phyloP scores from a whole-genome alignment of 169 alveolate species.

The Cryptosporidium xiaoi region DNA sequence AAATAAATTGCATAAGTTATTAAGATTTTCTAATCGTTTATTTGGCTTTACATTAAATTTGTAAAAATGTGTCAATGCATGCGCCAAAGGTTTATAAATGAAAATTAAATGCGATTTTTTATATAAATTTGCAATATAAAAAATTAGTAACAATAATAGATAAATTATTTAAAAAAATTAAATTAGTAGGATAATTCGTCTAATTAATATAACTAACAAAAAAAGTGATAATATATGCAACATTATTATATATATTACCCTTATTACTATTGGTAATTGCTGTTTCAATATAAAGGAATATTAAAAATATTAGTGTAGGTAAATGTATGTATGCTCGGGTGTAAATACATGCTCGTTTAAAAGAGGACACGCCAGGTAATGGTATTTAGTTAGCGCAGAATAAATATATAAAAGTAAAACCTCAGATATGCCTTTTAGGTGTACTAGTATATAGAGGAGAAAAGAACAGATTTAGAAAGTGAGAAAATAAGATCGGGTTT shows the following conservation, averaged over 20 bases:
- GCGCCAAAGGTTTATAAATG: slow-evolving; percentile 35
- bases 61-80: slow-evolving; percentile 61
- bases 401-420: slow-evolving; percentile 26
- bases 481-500: slow-evolving; percentile 9
- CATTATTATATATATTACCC: neutral
- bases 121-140: neutral
- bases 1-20: neutral
- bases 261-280: too few species aligned
- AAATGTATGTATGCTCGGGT: slow-evolving; percentile 66
- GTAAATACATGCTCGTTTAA: slow-evolving; percentile 70
- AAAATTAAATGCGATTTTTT: slow-evolving; percentile 15
- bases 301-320: too few species aligned
- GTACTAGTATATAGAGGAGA: slow-evolving; percentile 33
- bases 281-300: too few species aligned
- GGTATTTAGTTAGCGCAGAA: slow-evolving; percentile 28
- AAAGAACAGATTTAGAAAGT: neutral
- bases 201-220: neutral
- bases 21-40: neutral
- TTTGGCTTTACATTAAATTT: slow-evolving; percentile 9
- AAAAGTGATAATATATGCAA: neutral
- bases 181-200: neutral
- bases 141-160: neutral
- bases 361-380: slow-evolving; percentile 73
- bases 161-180: neutral
- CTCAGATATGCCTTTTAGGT: slow-evolving; percentile 38